A percentile compares a stretch with the other conserved stretches of the same genome.
These are phyloP conservation scores for Dactylellina cionopaga DNA, from an alignment of 2,329 filamentous ascomycete genomes.

Conservation along the genomic window DNA sequence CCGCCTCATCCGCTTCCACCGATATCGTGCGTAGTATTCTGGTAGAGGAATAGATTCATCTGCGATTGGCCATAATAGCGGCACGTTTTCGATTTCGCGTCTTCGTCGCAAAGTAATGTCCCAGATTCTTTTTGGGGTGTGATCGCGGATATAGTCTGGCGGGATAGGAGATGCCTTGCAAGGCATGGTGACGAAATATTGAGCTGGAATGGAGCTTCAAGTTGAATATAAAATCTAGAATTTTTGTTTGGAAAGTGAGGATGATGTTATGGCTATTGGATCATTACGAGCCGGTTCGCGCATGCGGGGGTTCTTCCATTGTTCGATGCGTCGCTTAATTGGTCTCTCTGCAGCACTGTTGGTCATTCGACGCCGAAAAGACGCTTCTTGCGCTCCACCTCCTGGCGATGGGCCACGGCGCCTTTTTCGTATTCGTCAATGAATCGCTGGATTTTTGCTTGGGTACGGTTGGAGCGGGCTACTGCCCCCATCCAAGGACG, in stretches of 20 bases:
- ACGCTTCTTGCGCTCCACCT: not conserved
- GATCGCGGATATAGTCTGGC: not conserved
- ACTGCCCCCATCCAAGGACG: not conserved
- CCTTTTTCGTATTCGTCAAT: not conserved
- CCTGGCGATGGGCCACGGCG: not conserved
- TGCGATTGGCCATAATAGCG: not conserved
- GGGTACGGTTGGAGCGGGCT: not conserved
- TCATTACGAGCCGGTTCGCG: too few species aligned
- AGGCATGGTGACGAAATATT: constrained; percentile 5
- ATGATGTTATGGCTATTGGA: too few species aligned
- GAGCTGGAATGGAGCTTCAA: not conserved
- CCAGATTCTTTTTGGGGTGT: not conserved
- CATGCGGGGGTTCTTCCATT: too few species aligned
- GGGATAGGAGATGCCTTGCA: constrained; percentile 27
- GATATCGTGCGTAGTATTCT: not conserved
- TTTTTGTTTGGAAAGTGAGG: not conserved
- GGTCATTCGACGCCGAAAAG: not conserved
- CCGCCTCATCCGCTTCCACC: not conserved
- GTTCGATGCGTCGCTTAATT: not conserved
- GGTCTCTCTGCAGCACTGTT: not conserved
- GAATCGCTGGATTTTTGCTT: not conserved
- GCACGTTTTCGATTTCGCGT: not conserved
- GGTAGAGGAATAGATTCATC: not conserved
- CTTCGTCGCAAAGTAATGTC: not conserved
- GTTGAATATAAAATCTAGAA: not conserved